Evolutionary conservation across 495 filamentous ascomycete species (phyloP), one percentile per base, ranked within the genome.

Genomic region (Aspergillus conjunctus): DNA sequence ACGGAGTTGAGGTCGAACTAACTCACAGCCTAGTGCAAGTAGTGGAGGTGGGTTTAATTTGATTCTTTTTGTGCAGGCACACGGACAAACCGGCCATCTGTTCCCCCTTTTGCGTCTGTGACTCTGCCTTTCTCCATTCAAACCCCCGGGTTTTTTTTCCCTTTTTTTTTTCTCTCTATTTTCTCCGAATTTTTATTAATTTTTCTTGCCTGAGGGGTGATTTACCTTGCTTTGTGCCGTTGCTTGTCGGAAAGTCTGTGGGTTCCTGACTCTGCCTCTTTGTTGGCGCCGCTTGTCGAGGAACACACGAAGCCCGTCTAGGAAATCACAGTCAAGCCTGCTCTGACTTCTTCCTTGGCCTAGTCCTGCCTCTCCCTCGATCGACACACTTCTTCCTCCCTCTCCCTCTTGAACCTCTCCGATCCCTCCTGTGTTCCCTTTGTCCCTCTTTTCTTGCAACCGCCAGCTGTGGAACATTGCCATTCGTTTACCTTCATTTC

Each of bases 401-500:
- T 51, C 39, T 60, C 51, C 30, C 57, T 32, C 31, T 58, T 14
- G 43, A 55, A 31, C 43, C 61, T 56, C 51, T 51, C 32, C 60
- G 49, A 53, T 31, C 34, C 51, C 52, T 52, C 52, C 54, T 59
- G 59, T 20, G 7, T 15, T 57, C 51, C 48, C 46, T 45, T 48
- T 46, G 33, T 56, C 50, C 54, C 20, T 48, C 44, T 10, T 61
- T 55, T 53, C 17, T 53, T 50, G 41, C 45, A 56, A 51, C 56
- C 54, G 37, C 58, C 55, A 31, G 11, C 8, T 57, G 34, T 49
- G 60, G 55, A 64, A 65, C 64, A 68, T 41, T 66, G 67, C 69
- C 73, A 73, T 54, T 76, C 73, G 72, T 78, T 76, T 71, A 59
- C 43, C 21, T 53, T 58, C 44, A 33, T 34, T 56, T 64, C 56